Conservation (phyloP, 371 early-diverging fungal species). For the Mortierella sp. region DNA sequence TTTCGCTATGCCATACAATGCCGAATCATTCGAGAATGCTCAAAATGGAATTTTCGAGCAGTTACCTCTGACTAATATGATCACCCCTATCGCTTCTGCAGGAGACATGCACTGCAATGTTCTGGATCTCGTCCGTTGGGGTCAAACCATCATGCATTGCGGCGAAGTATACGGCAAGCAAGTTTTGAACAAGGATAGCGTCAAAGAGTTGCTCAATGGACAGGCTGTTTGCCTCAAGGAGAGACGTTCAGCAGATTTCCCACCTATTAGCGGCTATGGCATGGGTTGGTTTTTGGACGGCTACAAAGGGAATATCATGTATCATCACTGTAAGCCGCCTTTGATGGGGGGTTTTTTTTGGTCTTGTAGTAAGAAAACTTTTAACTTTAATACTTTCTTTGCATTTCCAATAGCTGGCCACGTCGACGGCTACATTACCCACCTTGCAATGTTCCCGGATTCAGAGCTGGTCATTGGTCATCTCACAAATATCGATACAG, state of each 20-base stretch:
- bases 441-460: slow-evolving; percentile 17
- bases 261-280: slow-evolving; percentile 1
- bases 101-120: slow-evolving; percentile 32
- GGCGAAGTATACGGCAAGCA: slow-evolving; percentile 12
- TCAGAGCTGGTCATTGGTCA: slow-evolving; percentile 13
- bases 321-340: slow-evolving; percentile 16
- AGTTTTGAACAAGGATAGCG: too few relatives aligned
- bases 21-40: slow-evolving; percentile 9
- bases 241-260: slow-evolving; percentile 3
- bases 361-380: too few relatives aligned
- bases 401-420: slow-evolving; percentile 6
- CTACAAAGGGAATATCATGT: slow-evolving; percentile 25
- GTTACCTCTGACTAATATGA: not conserved
- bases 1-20: slow-evolving; percentile 8
- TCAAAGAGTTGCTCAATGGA: not conserved
- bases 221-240: not conserved
- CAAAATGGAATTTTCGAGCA: slow-evolving; percentile 5
- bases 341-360: not conserved
- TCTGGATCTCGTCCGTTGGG: slow-evolving; percentile 21
- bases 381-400: not conserved
- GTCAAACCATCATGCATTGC: slow-evolving; percentile 1
- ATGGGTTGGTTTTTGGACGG: slow-evolving; percentile 14
- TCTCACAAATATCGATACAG: not conserved
- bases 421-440: slow-evolving; percentile 3
- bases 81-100: slow-evolving; percentile 2